Conservation (phyloP, 106 monocot species). For the Gastrodia elata region DNA sequence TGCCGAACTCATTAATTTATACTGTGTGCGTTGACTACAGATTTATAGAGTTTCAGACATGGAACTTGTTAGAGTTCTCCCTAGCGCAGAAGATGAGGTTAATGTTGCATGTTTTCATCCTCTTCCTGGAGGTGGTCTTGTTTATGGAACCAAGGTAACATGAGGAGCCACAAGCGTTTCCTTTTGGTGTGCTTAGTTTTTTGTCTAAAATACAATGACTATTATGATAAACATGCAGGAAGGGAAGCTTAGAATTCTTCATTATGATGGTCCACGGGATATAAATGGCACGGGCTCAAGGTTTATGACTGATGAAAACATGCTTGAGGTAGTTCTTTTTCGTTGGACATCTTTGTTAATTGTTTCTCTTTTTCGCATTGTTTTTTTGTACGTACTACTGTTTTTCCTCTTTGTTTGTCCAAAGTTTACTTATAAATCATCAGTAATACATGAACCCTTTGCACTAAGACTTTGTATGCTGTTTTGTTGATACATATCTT, state of each 20-base stretch:
- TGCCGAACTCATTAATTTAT: not conserved
- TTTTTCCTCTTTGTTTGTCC: not conserved
- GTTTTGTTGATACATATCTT: not conserved
- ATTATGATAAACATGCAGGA: conserved; percentile 40
- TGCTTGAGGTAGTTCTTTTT: conserved; percentile 29
- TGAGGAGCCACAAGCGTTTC: not conserved
- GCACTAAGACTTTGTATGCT: not conserved
- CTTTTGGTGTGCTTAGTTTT: not conserved
- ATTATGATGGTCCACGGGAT: conserved; percentile 41
- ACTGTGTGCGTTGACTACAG: conserved; percentile 16
- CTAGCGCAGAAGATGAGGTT: conserved; percentile 96
- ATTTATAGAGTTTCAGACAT: conserved; percentile 96
- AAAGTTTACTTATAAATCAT: not conserved
- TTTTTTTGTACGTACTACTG: not conserved
- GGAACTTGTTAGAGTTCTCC: conserved; percentile 96
- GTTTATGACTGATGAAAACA: conserved; percentile 47
- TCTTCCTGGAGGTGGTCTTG: conserved; percentile 75
- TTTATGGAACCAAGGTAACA: conserved; percentile 91
- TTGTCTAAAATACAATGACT: not conserved
- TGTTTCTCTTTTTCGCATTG: not conserved
- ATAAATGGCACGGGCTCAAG: conserved; percentile 22
- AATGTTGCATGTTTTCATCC: conserved; percentile 99
- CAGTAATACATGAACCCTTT: not conserved
- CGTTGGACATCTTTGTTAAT: not conserved
- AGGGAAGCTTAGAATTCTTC: conserved; percentile 86